These are phyloP conservation scores for Linnemannia hyalina DNA, from an alignment of 192 early-diverging fungal genomes.

Conservation along the genomic window DNA sequence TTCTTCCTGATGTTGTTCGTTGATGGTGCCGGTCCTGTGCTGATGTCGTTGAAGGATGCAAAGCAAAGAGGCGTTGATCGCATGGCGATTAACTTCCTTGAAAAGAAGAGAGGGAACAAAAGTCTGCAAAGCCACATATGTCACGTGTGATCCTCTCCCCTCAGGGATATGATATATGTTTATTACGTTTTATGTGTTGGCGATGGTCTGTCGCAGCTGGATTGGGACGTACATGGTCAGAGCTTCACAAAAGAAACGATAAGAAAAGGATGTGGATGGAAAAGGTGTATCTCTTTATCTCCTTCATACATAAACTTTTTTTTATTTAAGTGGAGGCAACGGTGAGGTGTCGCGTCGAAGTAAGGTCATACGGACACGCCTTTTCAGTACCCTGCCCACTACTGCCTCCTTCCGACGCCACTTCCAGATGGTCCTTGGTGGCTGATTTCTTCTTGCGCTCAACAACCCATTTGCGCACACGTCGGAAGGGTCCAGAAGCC, in stretches of 20 bases:
- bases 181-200: no score
- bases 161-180: not conserved
- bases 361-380: not conserved
- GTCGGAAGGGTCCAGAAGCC: not conserved
- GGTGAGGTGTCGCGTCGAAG: not conserved
- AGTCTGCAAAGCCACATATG: not conserved
- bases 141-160: not conserved
- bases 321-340: not conserved
- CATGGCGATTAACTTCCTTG: not conserved
- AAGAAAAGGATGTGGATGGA: no score
- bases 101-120: not conserved
- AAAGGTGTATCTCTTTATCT: not conserved
- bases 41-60: not conserved
- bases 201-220: no score
- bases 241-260: no score
- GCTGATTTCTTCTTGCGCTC: not conserved
- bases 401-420: not conserved
- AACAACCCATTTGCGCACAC: not conserved
- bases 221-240: no score
- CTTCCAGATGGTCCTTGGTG: not conserved
- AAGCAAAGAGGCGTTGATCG: not conserved
- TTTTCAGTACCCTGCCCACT: not conserved
- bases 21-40: not conserved
- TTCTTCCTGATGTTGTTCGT: not conserved
- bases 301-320: not conserved